These are phyloP conservation scores for Gracilaria caudata DNA, from an alignment of 23 red algal genomes.

Conservation along the genomic window DNA sequence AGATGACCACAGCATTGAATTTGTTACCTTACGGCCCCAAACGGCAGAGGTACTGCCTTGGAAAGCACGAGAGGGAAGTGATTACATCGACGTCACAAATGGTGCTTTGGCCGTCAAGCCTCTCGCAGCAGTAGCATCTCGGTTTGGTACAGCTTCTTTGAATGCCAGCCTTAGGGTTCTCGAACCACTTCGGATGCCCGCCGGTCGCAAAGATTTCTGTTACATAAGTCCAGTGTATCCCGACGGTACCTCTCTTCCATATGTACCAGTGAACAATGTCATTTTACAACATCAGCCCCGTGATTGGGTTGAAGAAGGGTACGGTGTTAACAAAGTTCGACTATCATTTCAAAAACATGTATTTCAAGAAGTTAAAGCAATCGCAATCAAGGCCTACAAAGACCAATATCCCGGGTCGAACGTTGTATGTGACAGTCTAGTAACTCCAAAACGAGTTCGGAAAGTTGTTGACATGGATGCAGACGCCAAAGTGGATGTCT, in stretches of 20 bases:
- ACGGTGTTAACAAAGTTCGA: constrained; percentile 30
- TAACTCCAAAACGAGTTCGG: constrained; percentile 18
- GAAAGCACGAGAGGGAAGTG: constrained; percentile 29
- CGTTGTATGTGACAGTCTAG: neutral
- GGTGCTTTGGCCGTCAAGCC: constrained; percentile 22
- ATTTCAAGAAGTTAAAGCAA: constrained; percentile 18
- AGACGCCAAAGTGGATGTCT: constrained; percentile 26
- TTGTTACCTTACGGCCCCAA: constrained; percentile 26
- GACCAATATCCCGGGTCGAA: neutral
- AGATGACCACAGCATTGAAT: neutral
- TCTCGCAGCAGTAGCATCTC: constrained; percentile 12
- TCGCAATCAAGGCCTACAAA: constrained; percentile 5
- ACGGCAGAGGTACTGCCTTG: constrained; percentile 17
- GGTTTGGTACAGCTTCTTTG: constrained; percentile 13
- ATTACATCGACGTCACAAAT: constrained; percentile 24
- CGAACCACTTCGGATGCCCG: constrained; percentile 25
- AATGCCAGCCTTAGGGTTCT: constrained; percentile 24
- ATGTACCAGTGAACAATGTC: constrained; percentile 31
- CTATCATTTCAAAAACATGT: constrained; percentile 31
- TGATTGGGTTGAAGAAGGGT: constrained; percentile 2
- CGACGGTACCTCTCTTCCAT: constrained; percentile 26
- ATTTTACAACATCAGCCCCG: constrained; percentile 35
- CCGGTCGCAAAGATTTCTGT: constrained; percentile 18
- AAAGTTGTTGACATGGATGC: constrained; percentile 1
- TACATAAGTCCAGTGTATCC: constrained; percentile 28